Percentiles rank a stretch among this genome's conserved stretches.
Evolutionary conservation across 2,329 filamentous ascomycete genomes (phyloP).

Genomic region (Chrysoporthe austroafricana): DNA sequence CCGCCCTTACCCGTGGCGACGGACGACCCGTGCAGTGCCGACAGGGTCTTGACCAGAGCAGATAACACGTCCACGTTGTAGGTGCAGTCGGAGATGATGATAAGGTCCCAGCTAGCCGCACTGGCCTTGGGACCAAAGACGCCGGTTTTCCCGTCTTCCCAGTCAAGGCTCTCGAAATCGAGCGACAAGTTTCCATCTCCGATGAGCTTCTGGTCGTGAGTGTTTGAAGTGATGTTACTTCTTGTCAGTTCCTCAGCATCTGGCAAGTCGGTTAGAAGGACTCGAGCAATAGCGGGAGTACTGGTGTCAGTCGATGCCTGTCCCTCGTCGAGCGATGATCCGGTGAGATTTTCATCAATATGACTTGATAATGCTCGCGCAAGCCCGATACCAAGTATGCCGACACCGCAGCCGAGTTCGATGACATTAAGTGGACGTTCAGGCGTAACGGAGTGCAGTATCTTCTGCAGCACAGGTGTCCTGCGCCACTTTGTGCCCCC

Average conservation of each 20-base stretch:
- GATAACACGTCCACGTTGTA: conserved; percentile 63
- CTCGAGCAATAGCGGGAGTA: conserved; percentile 31
- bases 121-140: conserved; percentile 46
- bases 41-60: conserved; percentile 57
- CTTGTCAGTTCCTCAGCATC: conserved; percentile 55
- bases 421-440: conserved; percentile 46
- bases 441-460: conserved; percentile 34
- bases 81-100: conserved; percentile 63
- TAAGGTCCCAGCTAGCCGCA: conserved; percentile 53
- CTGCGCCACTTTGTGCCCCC: conserved; percentile 1
- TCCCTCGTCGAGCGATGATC: background rate
- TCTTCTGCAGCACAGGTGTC: conserved; percentile 35
- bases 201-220: background rate
- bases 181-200: background rate
- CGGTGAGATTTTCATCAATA: too few species aligned
- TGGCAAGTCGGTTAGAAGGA: conserved; percentile 59
- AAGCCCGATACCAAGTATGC: conserved; percentile 57
- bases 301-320: background rate
- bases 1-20: conserved; percentile 25
- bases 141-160: conserved; percentile 55
- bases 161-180: conserved; percentile 60
- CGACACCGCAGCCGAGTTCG: conserved; percentile 62
- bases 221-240: conserved; percentile 49
- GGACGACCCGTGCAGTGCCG: conserved; percentile 47
- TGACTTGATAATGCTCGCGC: conserved; percentile 36